Conservation (phyloP, 169 alveolate species). For the Amoebophrya sp. region DNA sequence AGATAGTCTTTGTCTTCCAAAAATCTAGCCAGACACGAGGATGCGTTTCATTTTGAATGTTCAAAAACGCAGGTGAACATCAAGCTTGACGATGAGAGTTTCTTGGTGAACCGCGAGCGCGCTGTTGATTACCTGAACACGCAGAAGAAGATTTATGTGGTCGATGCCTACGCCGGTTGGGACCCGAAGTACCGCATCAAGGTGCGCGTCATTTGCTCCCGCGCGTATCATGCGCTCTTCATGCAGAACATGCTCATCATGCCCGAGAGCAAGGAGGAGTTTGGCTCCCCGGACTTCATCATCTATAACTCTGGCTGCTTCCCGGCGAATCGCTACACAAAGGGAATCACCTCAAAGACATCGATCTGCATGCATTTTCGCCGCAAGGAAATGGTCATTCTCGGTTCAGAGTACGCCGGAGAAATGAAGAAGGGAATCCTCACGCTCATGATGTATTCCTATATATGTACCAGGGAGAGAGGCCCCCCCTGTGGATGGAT, state of each 20-base stretch:
- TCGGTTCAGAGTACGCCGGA: constrained; percentile 95
- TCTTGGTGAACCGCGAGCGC: constrained; percentile 73
- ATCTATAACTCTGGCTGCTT: constrained; percentile 88
- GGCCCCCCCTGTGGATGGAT: background rate
- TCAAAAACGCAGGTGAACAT: constrained; percentile 70
- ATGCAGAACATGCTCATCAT: constrained; percentile 91
- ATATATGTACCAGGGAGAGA: background rate
- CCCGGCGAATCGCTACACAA: constrained; percentile 75
- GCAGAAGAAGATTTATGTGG: constrained; percentile 72
- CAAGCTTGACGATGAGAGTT: constrained; percentile 75
- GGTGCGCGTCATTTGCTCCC: constrained; percentile 71
- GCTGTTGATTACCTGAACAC: constrained; percentile 84
- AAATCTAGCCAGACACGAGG: too few relatives aligned
- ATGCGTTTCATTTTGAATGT: too few relatives aligned
- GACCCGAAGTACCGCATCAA: constrained; percentile 79
- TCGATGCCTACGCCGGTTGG: constrained; percentile 97
- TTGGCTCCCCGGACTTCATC: constrained; percentile 63
- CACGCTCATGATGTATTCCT: background rate
- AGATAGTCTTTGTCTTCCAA: too few relatives aligned
- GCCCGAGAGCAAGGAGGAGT: constrained; percentile 69
- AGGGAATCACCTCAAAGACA: constrained; percentile 79
- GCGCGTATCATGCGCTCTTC: constrained; percentile 95
- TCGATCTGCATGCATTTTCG: constrained; percentile 80
- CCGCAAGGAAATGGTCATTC: constrained; percentile 79
- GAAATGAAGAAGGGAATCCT: constrained; percentile 90